A percentile compares a stretch with the other conserved stretches of the same genome.
Conservation (phyloP, 2,329 filamentous ascomycete genomes). For the Knufia petricola region DNA sequence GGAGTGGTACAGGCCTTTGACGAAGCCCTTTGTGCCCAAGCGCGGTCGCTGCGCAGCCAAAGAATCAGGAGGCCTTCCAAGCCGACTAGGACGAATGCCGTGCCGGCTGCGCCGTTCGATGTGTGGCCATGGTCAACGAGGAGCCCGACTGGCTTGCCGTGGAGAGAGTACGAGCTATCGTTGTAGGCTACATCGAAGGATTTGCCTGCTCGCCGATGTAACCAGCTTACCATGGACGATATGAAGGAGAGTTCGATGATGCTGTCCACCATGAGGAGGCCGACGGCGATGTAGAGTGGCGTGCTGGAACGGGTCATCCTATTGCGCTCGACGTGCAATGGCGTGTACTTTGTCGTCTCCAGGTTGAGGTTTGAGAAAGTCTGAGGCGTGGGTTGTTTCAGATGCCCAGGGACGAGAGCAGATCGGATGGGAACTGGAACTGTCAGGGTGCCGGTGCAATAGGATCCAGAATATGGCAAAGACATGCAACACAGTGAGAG, state of each 20-base stretch:
- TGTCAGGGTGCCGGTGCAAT: neutral
- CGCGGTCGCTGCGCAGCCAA: slow-evolving; percentile 11
- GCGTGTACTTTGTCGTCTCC: neutral
- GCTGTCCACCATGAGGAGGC: slow-evolving; percentile 15
- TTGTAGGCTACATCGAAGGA: slow-evolving; percentile 18
- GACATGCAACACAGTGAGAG: neutral
- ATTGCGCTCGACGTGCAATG: slow-evolving; percentile 1
- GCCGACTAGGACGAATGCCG: slow-evolving; percentile 19
- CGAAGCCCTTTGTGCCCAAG: slow-evolving; percentile 2
- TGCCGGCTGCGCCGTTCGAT: slow-evolving; percentile 22
- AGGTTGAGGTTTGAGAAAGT: neutral
- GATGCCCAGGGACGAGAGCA: neutral
- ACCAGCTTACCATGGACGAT: slow-evolving; percentile 20
- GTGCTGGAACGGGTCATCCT: slow-evolving; percentile 6
- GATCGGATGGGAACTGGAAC: neutral
- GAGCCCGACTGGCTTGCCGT: slow-evolving; percentile 16
- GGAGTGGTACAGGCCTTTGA: slow-evolving; percentile 8
- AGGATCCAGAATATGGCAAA: neutral
- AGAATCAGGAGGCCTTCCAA: slow-evolving; percentile 16
- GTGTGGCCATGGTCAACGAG: slow-evolving; percentile 20
- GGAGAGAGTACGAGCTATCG: slow-evolving; percentile 15
- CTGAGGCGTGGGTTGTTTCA: neutral
- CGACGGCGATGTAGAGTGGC: slow-evolving; percentile 8
- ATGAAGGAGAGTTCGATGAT: slow-evolving; percentile 20
- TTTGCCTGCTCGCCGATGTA: slow-evolving; percentile 18